Evolutionary conservation across 2,329 filamentous ascomycete genomes (phyloP), one percentile per base, ranked within the genome.

Genomic region (Calycina herbarum): DNA sequence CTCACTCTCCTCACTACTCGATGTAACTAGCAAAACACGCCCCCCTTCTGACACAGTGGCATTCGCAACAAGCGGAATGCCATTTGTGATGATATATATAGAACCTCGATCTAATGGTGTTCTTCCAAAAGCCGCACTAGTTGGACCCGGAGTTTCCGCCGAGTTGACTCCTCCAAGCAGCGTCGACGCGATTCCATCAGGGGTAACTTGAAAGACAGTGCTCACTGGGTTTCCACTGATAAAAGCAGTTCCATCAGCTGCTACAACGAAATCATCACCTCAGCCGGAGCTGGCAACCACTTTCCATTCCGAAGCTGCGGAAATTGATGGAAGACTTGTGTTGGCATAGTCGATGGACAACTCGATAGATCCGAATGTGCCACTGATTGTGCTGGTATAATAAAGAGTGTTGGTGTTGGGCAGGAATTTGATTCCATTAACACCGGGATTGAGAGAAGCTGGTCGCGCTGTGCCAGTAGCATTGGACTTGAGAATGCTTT

Each of bases 161-260:
- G 45, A 51, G 20, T 51, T 51, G 45, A 27, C 10, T 4, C 45
- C 45, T 51, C 45, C n/a, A 24, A 51, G 45, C 20, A 51, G n/a
- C 45, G 10, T 51, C 5, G 45, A 51, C 3, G 20, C 20, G 6
- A 4, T 24, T 10, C 45, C 45, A 24, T 51, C 45, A 24, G 17
- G 20, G n/a, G 45, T 11, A 27, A 51, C 20, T 51, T 51, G 3
- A 24, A 51, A 51, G n/a, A 51, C 20, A 11, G 45, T 45, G 42
- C 13, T 51, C 20, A 51, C 10, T 24, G 6, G 45, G 7, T 51
- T 51, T 11, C 8, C 45, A 24, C n/a, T 24, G 10, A 51, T 24
- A 10, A 51, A 24, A 51, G 45, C 45, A 51, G 45, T 51, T 51
- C 45, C 45, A 51, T 24, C 45, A n/a, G n/a, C n/a, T 51, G n/a